Conservation (phyloP, 2,329 filamentous ascomycete genomes). For the Zasmidium citrigriseum region DNA sequence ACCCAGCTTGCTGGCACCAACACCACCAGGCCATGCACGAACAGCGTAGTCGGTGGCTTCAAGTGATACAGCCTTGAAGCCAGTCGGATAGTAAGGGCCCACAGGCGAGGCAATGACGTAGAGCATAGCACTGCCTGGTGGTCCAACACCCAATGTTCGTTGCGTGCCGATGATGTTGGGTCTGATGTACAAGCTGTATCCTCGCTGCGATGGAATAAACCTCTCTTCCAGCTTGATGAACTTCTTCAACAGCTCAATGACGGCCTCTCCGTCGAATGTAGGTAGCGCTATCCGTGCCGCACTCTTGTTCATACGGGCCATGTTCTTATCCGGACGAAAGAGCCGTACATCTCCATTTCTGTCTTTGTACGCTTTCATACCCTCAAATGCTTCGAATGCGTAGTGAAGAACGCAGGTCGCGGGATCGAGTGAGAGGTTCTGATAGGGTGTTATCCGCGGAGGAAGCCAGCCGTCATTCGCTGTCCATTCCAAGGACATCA, state of each 20-base stretch:
- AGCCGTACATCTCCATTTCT: constrained; percentile 74
- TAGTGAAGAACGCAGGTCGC: constrained; percentile 98
- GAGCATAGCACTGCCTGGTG: constrained; percentile 87
- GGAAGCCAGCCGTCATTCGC: constrained; percentile 78
- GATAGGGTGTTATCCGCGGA: constrained; percentile 86
- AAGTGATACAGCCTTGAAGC: constrained; percentile 94
- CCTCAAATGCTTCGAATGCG: constrained; percentile 96
- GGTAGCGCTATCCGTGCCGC: constrained; percentile 89
- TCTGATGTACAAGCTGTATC: constrained; percentile 93
- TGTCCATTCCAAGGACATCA: constrained; percentile 95
- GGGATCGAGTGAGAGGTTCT: constrained; percentile 94
- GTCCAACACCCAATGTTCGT: constrained; percentile 84
- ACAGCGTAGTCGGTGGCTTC: constrained; percentile 91
- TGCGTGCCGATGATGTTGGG: constrained; percentile 98
- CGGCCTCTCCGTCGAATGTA: constrained; percentile 71
- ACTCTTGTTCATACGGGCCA: constrained; percentile 91
- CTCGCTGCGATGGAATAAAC: constrained; percentile 79
- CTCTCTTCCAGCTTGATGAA: constrained; percentile 79
- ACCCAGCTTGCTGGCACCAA: constrained; percentile 96
- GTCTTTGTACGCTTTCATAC: constrained; percentile 99
- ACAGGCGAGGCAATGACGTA: constrained; percentile 96
- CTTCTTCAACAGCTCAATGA: constrained; percentile 79
- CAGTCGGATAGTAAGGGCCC: constrained; percentile 95
- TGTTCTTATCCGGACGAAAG: constrained; percentile 95
- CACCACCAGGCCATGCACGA: constrained; percentile 94